Conservation (phyloP, 257 asterid species). For the Solanum phureja region DNA sequence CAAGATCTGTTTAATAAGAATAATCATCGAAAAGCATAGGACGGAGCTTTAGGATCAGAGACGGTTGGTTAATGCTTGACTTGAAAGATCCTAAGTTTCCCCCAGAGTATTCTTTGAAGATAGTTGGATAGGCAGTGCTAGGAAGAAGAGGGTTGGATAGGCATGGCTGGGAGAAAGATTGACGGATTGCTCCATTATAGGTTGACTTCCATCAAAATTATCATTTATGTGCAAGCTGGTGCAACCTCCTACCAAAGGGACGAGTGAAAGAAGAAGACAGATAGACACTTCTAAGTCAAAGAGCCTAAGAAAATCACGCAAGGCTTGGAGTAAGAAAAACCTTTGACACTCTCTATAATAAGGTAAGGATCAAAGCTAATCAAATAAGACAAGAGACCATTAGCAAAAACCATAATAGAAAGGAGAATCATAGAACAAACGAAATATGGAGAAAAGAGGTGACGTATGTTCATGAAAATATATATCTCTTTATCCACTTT, state of each 20-base stretch:
- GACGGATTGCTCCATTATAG: background rate
- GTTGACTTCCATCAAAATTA: too few species aligned
- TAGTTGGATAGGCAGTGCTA: background rate
- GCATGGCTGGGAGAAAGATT: background rate
- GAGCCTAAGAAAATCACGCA: background rate
- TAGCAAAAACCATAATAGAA: background rate
- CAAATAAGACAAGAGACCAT: background rate
- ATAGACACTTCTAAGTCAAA: too few species aligned
- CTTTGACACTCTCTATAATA: background rate
- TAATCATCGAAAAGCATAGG: too few species aligned
- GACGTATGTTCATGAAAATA: background rate
- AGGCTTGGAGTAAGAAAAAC: background rate
- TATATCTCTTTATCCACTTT: too few species aligned
- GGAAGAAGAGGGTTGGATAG: background rate
- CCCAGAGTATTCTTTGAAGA: background rate
- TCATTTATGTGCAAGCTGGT: background rate
- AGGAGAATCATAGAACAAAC: background rate
- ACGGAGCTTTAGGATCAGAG: background rate
- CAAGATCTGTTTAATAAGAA: too few species aligned
- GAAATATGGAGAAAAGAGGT: background rate
- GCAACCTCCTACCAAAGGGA: background rate
- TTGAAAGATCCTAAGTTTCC: background rate
- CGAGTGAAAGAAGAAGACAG: background rate
- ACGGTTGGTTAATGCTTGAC: background rate
- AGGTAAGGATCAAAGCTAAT: background rate